Percentiles rank a stretch among this genome's conserved stretches.
phyloP scores from a whole-genome alignment of 345 rosid genomes.

The Erucastrum elatum region DNA sequence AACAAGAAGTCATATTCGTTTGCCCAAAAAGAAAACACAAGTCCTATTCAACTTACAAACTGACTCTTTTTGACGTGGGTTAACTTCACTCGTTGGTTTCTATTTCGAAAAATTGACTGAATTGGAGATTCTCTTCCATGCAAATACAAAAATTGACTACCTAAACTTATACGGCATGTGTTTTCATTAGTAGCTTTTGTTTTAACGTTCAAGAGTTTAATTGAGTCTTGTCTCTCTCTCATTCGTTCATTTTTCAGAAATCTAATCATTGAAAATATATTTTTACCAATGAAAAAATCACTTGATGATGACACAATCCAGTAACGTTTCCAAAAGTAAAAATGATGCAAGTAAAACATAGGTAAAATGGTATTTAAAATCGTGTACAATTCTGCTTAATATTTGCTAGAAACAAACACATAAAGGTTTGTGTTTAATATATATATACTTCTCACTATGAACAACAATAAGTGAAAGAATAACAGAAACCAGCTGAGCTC shows the following conservation, averaged over 20 bases:
- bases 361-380: neutral
- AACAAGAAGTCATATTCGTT: neutral
- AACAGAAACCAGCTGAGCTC: conserved; percentile 79
- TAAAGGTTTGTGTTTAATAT: conserved; percentile 13
- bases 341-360: neutral
- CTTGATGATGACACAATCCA: conserved; percentile 15
- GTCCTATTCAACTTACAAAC: conserved; percentile 23
- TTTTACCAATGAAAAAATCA: conserved; percentile 18
- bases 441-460: conserved; percentile 32
- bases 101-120: conserved; percentile 31
- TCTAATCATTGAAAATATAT: conserved; percentile 9
- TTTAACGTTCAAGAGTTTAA: conserved; percentile 18
- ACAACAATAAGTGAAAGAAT: conserved; percentile 45
- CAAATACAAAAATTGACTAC: conserved; percentile 38
- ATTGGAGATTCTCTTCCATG: conserved; percentile 38
- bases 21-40: neutral
- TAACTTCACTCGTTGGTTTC: conserved; percentile 38
- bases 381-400: neutral
- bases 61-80: conserved; percentile 28
- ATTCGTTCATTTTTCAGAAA: conserved; percentile 21
- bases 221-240: conserved; percentile 25
- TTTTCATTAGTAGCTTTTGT: conserved; percentile 22
- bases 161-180: conserved; percentile 33
- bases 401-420: neutral
- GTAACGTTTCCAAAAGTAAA: neutral